These are phyloP conservation scores for Saccharum spontaneum DNA, from an alignment of 176 grass and related monocot genomes.

Conservation along the genomic window DNA sequence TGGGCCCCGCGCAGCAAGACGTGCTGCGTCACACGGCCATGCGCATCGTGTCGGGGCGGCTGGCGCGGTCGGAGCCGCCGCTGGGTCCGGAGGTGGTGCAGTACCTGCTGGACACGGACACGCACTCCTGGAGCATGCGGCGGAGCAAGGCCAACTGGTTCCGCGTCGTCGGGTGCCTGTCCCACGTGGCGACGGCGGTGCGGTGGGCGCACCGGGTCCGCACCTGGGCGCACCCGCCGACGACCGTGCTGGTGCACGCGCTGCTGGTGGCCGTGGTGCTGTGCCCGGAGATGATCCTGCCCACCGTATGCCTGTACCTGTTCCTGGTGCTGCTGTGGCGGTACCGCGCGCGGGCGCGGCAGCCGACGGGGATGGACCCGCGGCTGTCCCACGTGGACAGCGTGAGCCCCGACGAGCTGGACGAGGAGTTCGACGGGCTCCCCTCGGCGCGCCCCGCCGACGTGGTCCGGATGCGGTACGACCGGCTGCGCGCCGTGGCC, in stretches of 20 bases:
- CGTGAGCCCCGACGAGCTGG: slow-evolving; percentile 87
- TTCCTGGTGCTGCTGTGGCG: slow-evolving; percentile 87
- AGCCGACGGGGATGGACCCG: slow-evolving; percentile 83
- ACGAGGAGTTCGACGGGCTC: slow-evolving; percentile 95
- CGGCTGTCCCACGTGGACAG: slow-evolving; percentile 73
- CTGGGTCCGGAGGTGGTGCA: slow-evolving; percentile 96
- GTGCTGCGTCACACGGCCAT: slow-evolving; percentile 92
- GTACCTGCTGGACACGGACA: slow-evolving; percentile 90
- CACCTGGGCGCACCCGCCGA: slow-evolving; percentile 68
- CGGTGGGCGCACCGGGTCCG: slow-evolving; percentile 67
- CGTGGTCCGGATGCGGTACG: slow-evolving; percentile 72
- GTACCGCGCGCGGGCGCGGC: slow-evolving; percentile 58
- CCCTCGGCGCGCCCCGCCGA: slow-evolving; percentile 68
- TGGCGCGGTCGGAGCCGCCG: slow-evolving; percentile 91
- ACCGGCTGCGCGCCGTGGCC: slow-evolving; percentile 80
- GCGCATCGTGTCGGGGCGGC: slow-evolving; percentile 76
- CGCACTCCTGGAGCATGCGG: slow-evolving; percentile 89
- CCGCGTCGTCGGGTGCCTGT: slow-evolving; percentile 78
- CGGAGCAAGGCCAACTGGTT: slow-evolving; percentile 98
- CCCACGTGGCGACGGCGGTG: slow-evolving; percentile 53
- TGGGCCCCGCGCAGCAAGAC: slow-evolving; percentile 82
- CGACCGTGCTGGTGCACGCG: slow-evolving; percentile 77
- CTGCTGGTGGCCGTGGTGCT: slow-evolving; percentile 77
- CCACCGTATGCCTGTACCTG: slow-evolving; percentile 76
- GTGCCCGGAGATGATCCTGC: slow-evolving; percentile 86